phyloP scores from a whole-genome alignment of 2,329 filamentous ascomycete genomes.

The Albophoma yamanashiensis region DNA sequence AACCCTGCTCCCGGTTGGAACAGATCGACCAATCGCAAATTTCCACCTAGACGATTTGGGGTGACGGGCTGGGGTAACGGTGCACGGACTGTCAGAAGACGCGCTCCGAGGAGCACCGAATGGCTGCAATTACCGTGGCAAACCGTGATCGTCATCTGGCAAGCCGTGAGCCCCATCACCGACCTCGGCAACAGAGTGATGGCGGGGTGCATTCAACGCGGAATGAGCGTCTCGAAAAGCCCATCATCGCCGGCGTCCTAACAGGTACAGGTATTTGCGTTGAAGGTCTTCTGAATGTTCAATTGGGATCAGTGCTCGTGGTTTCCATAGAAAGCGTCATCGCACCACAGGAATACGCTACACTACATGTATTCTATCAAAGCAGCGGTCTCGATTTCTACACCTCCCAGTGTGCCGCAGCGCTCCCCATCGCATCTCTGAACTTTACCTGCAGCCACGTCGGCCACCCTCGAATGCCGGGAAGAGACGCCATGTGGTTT shows the following conservation, averaged over 20 bases:
- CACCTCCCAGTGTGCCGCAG: not conserved
- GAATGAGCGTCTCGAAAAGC: not conserved
- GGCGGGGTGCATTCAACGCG: not conserved
- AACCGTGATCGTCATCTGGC: not conserved
- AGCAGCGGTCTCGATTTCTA: not conserved
- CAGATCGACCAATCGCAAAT: not conserved
- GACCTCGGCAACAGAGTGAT: not conserved
- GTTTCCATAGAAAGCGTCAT: too few relatives aligned
- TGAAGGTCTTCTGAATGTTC: too few relatives aligned
- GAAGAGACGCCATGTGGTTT: constrained; percentile 7
- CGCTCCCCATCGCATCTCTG: constrained; percentile 17
- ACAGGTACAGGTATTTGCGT: too few relatives aligned
- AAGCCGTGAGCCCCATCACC: not conserved
- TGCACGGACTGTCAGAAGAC: not conserved
- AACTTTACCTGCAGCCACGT: constrained; percentile 22
- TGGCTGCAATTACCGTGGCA: not conserved
- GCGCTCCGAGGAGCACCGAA: not conserved
- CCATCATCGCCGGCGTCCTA: not conserved
- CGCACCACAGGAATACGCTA: not conserved
- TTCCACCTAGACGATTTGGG: not conserved
- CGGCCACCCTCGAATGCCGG: constrained; percentile 29
- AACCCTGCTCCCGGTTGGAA: not conserved
- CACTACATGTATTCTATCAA: not conserved
- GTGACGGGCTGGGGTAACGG: not conserved
- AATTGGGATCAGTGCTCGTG: too few relatives aligned